Percentiles rank a stretch among this genome's conserved stretches.
These are phyloP conservation scores for Trichosporon sp. DNA, from an alignment of 1,284 basidiomycete species.

Conservation along the genomic window DNA sequence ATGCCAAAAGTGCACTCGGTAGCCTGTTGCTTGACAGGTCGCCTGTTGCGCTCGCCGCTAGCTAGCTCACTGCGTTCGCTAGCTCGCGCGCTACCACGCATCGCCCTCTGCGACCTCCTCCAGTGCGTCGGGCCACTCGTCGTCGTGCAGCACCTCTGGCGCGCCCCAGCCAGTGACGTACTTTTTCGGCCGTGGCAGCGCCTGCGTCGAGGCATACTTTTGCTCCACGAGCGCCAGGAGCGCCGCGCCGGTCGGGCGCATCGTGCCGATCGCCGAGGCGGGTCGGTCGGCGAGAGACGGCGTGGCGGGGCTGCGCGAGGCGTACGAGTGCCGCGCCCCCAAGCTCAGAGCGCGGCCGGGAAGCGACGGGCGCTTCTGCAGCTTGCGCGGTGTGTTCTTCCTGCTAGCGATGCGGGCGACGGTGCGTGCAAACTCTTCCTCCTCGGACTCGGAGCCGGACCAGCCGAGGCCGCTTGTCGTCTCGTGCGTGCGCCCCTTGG, in stretches of 20 bases:
- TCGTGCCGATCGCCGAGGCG: slow-evolving; percentile 9
- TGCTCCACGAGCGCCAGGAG: slow-evolving; percentile 20
- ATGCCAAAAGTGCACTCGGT: no score
- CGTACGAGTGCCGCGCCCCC: neutral
- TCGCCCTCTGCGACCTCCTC: slow-evolving; percentile 3
- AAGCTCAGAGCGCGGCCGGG: slow-evolving; percentile 4
- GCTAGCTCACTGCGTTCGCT: neutral
- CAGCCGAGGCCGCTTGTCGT: slow-evolving; percentile 19
- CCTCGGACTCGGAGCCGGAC: slow-evolving; percentile 38
- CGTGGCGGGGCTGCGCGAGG: slow-evolving; percentile 3
- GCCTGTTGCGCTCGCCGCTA: neutral
- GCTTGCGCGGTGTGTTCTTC: slow-evolving; percentile 10
- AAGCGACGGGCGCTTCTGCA: slow-evolving; percentile 15
- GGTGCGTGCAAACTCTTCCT: slow-evolving; percentile 33
- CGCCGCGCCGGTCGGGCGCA: slow-evolving; percentile 10
- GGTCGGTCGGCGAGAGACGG: slow-evolving; percentile 10
- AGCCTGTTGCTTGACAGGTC: no score
- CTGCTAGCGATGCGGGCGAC: slow-evolving; percentile 22
- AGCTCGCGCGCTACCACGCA: neutral
- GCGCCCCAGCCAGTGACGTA: slow-evolving; percentile 36
- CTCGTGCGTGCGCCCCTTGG: neutral
- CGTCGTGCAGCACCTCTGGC: slow-evolving; percentile 33
- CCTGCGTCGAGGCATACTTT: slow-evolving; percentile 17
- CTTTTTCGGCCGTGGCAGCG: slow-evolving; percentile 17
- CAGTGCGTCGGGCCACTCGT: slow-evolving; percentile 21